Base-by-base conservation (phyloP, 306 rosid genomes). In the Quercus bicolor region DNA sequence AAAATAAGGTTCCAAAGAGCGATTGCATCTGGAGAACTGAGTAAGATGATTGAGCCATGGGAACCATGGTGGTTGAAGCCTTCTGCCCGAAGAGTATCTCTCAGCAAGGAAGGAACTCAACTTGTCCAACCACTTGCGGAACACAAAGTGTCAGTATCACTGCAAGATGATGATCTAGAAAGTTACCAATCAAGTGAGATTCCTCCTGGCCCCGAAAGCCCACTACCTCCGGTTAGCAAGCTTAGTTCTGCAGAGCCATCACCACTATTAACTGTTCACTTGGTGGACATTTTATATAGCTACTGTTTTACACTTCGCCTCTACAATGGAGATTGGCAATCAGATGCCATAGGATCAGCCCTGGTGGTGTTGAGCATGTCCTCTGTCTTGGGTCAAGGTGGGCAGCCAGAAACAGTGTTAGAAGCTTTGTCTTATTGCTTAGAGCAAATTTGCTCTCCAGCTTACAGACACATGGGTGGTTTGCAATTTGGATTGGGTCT, bases 31-130 rank as follows among this genome's bases (percentile, higher is more conserved):
- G 98, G 98, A 45, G 98, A 91, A 82, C 72, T 95, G 76, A 92
- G 97, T 88, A 95, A 86, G 88, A 86, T 95, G 97, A 81, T 95
- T 73, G 77, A 90, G 74, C 98, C 98, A 77, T 95, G 97, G 97
- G 98, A 95, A 78, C 97, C 98, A 5, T 95, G 98, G 98, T 94
- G 98, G 98, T 76, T 78, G 68, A 87, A 85, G 80, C 92, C 83
- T 74, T 91, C 97, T 72, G 97, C 97, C 21, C 83, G 83, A 81
- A 78, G 77, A 45, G 85, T 94, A 55, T 81, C 92, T n/a, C 91
- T 94, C 70, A 85, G 97, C 78, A 83, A 78, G 72, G 93, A 87
- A 84, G 97, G 97, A 84, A 85, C 97, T 24, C 97, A 86, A 76
- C 98, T 94, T 59, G 86, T 92, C 81, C 95, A 86, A 74, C 86